Conservation (phyloP, 306 rosid genomes). For the Urtica urens region DNA sequence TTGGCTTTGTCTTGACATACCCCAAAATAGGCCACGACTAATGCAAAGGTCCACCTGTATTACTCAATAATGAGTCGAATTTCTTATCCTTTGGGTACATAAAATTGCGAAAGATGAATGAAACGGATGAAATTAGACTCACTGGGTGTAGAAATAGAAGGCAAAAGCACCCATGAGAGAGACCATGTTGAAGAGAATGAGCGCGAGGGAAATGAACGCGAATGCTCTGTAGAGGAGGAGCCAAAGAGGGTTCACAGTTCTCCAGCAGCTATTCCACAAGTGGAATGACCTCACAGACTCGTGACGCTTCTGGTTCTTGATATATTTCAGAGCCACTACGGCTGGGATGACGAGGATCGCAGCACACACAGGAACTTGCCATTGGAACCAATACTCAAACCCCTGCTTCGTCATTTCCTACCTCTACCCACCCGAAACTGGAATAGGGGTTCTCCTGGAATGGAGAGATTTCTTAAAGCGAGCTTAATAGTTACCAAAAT, state of each 20-base stretch:
- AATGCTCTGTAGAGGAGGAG: slow-evolving; percentile 21
- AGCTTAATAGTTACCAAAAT: no score
- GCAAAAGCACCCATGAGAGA: slow-evolving; percentile 1
- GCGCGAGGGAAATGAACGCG: slow-evolving; percentile 12
- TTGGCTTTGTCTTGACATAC: slow-evolving; percentile 24
- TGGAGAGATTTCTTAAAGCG: no score
- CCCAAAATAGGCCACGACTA: slow-evolving; percentile 53
- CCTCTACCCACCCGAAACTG: no score
- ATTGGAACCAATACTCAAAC: slow-evolving; percentile 19
- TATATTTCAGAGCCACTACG: slow-evolving; percentile 5
- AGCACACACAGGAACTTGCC: slow-evolving; percentile 25
- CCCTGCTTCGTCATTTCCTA: slow-evolving; percentile 2
- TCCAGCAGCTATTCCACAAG: slow-evolving; percentile 23
- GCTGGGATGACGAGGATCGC: slow-evolving; percentile 9
- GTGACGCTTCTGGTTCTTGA: not conserved
- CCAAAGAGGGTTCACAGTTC: slow-evolving; percentile 24
- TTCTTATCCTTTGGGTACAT: not conserved
- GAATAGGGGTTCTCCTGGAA: no score
- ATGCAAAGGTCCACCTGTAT: slow-evolving; percentile 68
- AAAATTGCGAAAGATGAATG: not conserved
- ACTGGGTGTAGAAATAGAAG: slow-evolving; percentile 25
- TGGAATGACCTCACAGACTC: slow-evolving; percentile 6
- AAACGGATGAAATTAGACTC: not conserved
- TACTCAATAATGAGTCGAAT: not conserved
- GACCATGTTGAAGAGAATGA: slow-evolving; percentile 15